Base-by-base conservation (phyloP, 257 asterid species). In the Petrea volubilis region DNA sequence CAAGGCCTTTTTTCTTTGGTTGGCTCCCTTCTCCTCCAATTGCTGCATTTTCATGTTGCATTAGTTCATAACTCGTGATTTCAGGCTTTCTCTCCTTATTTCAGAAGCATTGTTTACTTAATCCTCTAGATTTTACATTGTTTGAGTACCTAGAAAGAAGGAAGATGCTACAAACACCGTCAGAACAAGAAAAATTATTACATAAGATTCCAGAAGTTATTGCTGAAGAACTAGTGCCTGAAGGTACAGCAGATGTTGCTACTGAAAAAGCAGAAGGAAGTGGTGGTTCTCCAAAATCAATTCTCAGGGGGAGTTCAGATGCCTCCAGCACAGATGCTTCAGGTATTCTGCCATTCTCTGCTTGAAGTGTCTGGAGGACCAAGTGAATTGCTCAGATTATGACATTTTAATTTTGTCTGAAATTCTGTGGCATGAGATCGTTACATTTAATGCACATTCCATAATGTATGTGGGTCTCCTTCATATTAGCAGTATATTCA, bases 181-280 rank as follows among this genome's bases (percentile, higher is more conserved):
- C 90, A 27, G 98, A 90, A 77, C 88, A 40, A 75, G 94, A 89
- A 64, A 89, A 82, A 63, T 70, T 91, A 67, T 71, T 93, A 77
- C 72, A 62, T 8, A 75, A 68, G 76, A 64, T 78, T 62, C 96
- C 99, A 33, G 79, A 88, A 74, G 89, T 91, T 68, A 83, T 89
- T 73, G 92, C 96, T 67, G 99, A 88, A 61, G 88, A 88, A 74
- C 31, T 85, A 65, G 88, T 81, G 79, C 86, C 79, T 65, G 89
- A 83, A 74, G 76, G 36, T 67, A 14, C 7, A 15, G 57, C 64
- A 47, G 63, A 69, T 15, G 82, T 52, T 60, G 71, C 79, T 74
- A 76, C 73, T 69, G 87, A 66, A 70, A 75, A 74, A 72, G 75
- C 68, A 58, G 85, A 81, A 75, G 78, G 70, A 70, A 71, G 61